phyloP scores from a whole-genome alignment of 2,329 filamentous ascomycete genomes.

The Colletotrichum ledebouriae region DNA sequence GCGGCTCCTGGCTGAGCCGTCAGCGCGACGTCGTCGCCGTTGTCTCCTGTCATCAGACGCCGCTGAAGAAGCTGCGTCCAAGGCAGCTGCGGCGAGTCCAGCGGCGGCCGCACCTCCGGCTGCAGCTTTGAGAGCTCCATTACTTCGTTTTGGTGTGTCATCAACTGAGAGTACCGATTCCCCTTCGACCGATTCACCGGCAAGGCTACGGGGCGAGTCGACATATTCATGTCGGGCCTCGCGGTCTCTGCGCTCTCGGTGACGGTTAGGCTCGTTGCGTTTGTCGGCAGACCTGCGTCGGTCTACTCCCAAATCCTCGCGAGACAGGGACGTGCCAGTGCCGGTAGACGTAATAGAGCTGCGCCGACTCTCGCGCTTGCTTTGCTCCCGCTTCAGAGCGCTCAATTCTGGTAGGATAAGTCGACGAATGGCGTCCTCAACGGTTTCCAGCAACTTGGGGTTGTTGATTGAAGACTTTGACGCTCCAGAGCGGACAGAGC shows the following conservation, averaged over 20 bases:
- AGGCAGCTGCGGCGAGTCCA: constrained; percentile 53
- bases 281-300: constrained; percentile 73
- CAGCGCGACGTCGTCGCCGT: constrained; percentile 65
- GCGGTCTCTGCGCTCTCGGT: constrained; percentile 53
- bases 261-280: constrained; percentile 58
- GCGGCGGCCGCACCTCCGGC: constrained; percentile 60
- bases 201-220: constrained; percentile 62
- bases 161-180: constrained; percentile 55
- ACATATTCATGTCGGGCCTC: constrained; percentile 69
- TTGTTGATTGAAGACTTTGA: constrained; percentile 87
- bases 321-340: constrained; percentile 61
- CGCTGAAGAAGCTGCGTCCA: constrained; percentile 55
- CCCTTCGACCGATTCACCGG: constrained; percentile 61
- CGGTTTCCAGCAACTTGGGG: constrained; percentile 88
- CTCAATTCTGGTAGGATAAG: constrained; percentile 93
- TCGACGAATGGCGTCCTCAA: constrained; percentile 92
- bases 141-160: constrained; percentile 60
- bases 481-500: constrained; percentile 63
- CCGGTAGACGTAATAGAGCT: constrained; percentile 73
- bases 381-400: constrained; percentile 90
- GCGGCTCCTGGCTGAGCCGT: constrained; percentile 59
- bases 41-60: constrained; percentile 65
- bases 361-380: constrained; percentile 77
- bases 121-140: constrained; percentile 59
- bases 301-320: constrained; percentile 70